Conservation (phyloP, 805 yeast species). For the Lipomyces mesembrius region DNA sequence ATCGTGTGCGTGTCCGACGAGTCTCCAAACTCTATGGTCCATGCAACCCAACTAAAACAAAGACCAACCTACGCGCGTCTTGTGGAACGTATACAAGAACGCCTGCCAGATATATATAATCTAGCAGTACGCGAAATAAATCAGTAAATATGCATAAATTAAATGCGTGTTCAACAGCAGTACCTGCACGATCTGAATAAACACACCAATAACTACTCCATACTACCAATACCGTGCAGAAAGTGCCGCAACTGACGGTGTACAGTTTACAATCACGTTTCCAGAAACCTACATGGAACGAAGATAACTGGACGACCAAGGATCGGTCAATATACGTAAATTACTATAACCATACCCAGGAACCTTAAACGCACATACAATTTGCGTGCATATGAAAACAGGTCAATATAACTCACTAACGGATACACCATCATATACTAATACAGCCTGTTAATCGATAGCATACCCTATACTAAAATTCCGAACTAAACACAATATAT, state of each 20-base stretch:
- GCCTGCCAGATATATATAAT: neutral
- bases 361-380: neutral
- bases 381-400: neutral
- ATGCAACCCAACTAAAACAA: neutral
- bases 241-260: no score
- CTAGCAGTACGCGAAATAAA: neutral
- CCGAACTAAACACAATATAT: slow-evolving; percentile 1
- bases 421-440: neutral
- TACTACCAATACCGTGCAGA: no score
- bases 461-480: neutral
- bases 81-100: neutral
- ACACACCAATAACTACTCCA: no score
- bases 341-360: slow-evolving; percentile 4
- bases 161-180: no score
- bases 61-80: neutral
- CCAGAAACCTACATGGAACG: neutral
- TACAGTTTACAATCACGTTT: neutral
- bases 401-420: neutral
- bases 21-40: neutral
- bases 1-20: neutral
- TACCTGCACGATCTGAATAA: no score
- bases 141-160: no score
- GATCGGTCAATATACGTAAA: neutral
- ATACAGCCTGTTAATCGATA: neutral
- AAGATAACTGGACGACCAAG: neutral